Percentiles rank a stretch among this genome's conserved stretches.
phyloP scores from a whole-genome alignment of 2,329 filamentous ascomycete species.

The Ceratocystis cubensis region DNA sequence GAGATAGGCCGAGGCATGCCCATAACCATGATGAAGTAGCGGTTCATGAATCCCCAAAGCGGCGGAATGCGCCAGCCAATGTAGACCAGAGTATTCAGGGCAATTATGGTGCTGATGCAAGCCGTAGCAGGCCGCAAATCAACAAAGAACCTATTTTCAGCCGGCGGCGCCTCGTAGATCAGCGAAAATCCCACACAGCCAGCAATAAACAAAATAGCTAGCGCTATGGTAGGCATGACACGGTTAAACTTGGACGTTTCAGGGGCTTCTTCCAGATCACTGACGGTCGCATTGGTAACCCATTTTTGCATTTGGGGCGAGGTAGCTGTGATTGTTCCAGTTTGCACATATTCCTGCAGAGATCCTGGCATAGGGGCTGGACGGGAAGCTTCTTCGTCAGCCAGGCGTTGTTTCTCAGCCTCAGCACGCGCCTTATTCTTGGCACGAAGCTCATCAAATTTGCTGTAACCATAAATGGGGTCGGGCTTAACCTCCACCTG shows the following conservation, averaged over 20 bases:
- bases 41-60: slow-evolving; percentile 54
- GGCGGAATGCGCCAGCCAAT: slow-evolving; percentile 51
- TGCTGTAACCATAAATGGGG: slow-evolving; percentile 46
- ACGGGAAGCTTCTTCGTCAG: slow-evolving; percentile 28
- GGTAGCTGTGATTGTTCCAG: slow-evolving; percentile 31
- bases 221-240: slow-evolving; percentile 41
- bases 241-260: slow-evolving; percentile 41
- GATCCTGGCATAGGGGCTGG: slow-evolving; percentile 19
- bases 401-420: slow-evolving; percentile 34
- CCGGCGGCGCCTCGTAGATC: slow-evolving; percentile 31
- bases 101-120: slow-evolving; percentile 51
- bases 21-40: slow-evolving; percentile 52
- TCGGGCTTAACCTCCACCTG: slow-evolving; percentile 28
- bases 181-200: slow-evolving; percentile 34
- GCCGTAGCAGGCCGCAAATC: slow-evolving; percentile 49
- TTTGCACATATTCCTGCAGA: slow-evolving; percentile 26
- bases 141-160: slow-evolving; percentile 41
- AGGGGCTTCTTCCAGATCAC: slow-evolving; percentile 39
- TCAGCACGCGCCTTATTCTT: slow-evolving; percentile 39
- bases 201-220: slow-evolving; percentile 36
- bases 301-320: slow-evolving; percentile 33
- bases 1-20: slow-evolving; percentile 51
- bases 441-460: slow-evolving; percentile 45
- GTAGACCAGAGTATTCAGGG: slow-evolving; percentile 45
- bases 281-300: slow-evolving; percentile 34